Percentiles rank a stretch among this genome's conserved stretches.
These are phyloP conservation scores for Diutina pseudorugosa DNA, from an alignment of 1,139 yeast genomes.

Conservation along the genomic window DNA sequence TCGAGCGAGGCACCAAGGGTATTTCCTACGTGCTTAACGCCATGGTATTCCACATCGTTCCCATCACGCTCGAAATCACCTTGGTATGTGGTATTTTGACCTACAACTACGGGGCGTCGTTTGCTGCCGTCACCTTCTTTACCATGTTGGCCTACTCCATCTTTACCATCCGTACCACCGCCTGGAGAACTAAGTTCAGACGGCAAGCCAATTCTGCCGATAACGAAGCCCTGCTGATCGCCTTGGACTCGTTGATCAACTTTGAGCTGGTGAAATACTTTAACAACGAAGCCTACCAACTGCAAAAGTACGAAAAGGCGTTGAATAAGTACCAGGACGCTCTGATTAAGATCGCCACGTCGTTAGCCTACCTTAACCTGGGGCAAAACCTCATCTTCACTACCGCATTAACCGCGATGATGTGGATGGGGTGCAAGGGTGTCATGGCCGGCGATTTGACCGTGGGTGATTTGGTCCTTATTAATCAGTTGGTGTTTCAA, in stretches of 20 bases:
- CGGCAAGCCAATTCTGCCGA: conserved; percentile 90
- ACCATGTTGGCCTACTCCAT: conserved; percentile 83
- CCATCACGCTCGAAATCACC: conserved; percentile 82
- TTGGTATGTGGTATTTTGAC: conserved; percentile 91
- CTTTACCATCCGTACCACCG: conserved; percentile 84
- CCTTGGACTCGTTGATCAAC: conserved; percentile 85
- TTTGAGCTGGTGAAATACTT: conserved; percentile 92
- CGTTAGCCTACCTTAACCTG: conserved; percentile 77
- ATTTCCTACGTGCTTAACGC: conserved; percentile 87
- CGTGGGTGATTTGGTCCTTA: conserved; percentile 93
- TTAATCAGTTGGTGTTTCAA: conserved; percentile 92
- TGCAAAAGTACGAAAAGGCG: conserved; percentile 69
- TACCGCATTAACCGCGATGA: conserved; percentile 86
- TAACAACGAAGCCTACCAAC: conserved; percentile 76
- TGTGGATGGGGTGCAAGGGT: conserved; percentile 98
- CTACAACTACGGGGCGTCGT: conserved; percentile 78
- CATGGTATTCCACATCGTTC: conserved; percentile 93
- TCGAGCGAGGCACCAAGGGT: conserved; percentile 96
- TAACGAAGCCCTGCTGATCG: conserved; percentile 87
- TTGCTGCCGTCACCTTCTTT: conserved; percentile 78
- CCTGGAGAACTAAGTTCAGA: conserved; percentile 93
- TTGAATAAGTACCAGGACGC: conserved; percentile 68
- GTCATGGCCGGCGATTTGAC: conserved; percentile 71
- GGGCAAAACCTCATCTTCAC: conserved; percentile 93
- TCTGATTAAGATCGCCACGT: conserved; percentile 81